Evolutionary conservation across 495 filamentous ascomycete species (phyloP).

Genomic region (Trichoderma orchidacearum): DNA sequence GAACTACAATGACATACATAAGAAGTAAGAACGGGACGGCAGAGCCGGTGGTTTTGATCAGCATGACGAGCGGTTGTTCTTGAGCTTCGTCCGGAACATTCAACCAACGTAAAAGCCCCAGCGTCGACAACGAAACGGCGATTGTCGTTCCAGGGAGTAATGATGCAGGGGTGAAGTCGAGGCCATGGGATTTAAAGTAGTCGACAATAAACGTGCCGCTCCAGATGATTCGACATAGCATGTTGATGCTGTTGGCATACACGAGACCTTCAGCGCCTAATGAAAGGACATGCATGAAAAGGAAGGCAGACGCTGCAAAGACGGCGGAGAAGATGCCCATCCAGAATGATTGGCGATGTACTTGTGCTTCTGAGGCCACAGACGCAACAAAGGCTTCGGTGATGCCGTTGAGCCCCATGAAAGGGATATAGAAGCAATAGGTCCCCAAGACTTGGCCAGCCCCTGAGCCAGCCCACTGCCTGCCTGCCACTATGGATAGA

Average conservation of each 20-base stretch:
- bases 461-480: slow-evolving; percentile 52
- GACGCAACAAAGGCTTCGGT: slow-evolving; percentile 85
- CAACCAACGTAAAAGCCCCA: slow-evolving; percentile 9
- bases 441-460: slow-evolving; percentile 50
- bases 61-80: slow-evolving; percentile 23
- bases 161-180: slow-evolving; percentile 11
- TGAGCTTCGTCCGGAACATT: slow-evolving; percentile 16
- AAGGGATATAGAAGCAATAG: slow-evolving; percentile 87
- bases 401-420: slow-evolving; percentile 84
- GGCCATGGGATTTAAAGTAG: slow-evolving; percentile 40
- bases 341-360: slow-evolving; percentile 63
- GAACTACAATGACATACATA: slow-evolving; percentile 28
- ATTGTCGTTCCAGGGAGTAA: slow-evolving; percentile 15
- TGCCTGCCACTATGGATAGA: slow-evolving; percentile 59
- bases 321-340: slow-evolving; percentile 66
- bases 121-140: slow-evolving; percentile 9
- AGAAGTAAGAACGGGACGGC: slow-evolving; percentile 38
- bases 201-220: slow-evolving; percentile 53
- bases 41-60: slow-evolving; percentile 35
- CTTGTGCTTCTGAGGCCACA: slow-evolving; percentile 54
- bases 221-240: slow-evolving; percentile 72
- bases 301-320: slow-evolving; percentile 57
- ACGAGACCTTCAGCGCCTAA: slow-evolving; percentile 72
- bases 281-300: slow-evolving; percentile 49
- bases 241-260: slow-evolving; percentile 72